A percentile compares a stretch with the other conserved stretches of the same genome.
These are phyloP conservation scores for Thelonectria discophora DNA, from an alignment of 2,329 filamentous ascomycete species.

Conservation along the genomic window DNA sequence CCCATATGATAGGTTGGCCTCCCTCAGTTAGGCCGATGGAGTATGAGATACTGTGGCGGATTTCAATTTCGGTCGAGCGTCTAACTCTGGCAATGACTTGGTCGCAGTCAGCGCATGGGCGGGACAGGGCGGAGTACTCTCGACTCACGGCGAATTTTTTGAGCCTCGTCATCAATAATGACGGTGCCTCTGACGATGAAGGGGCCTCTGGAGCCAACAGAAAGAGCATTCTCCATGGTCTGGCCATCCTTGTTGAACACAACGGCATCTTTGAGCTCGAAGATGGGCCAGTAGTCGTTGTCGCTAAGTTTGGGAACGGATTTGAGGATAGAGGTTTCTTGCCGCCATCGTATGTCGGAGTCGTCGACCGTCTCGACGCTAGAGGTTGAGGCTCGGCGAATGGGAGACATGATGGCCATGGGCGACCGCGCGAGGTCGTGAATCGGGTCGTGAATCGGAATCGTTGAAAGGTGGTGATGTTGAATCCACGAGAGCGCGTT, in stretches of 20 bases:
- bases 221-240: conserved; percentile 67
- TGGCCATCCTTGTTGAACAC: conserved; percentile 64
- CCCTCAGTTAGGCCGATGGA: conserved; percentile 63
- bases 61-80: conserved; percentile 56
- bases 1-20: conserved; percentile 70
- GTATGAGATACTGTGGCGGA: conserved; percentile 59
- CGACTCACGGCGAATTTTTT: conserved; percentile 48
- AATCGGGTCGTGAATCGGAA: no score
- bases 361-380: conserved; percentile 56
- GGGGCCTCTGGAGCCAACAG: conserved; percentile 67
- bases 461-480: conserved; percentile 6
- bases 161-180: conserved; percentile 57
- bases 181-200: conserved; percentile 69
- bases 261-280: conserved; percentile 67
- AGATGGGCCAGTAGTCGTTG: conserved; percentile 67
- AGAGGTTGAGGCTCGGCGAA: conserved; percentile 55
- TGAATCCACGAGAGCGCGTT: no score
- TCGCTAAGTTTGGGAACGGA: conserved; percentile 41
- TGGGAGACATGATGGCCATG: conserved; percentile 51
- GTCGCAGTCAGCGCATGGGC: conserved; percentile 26
- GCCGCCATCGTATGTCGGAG: conserved; percentile 45
- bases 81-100: conserved; percentile 47
- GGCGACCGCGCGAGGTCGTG: not conserved
- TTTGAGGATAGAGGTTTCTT: conserved; percentile 48
- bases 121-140: not conserved